A percentile compares a stretch with the other conserved stretches of the same genome.
phyloP scores from a whole-genome alignment of 2,329 filamentous ascomycete species.

The Exophiala oligosperma region DNA sequence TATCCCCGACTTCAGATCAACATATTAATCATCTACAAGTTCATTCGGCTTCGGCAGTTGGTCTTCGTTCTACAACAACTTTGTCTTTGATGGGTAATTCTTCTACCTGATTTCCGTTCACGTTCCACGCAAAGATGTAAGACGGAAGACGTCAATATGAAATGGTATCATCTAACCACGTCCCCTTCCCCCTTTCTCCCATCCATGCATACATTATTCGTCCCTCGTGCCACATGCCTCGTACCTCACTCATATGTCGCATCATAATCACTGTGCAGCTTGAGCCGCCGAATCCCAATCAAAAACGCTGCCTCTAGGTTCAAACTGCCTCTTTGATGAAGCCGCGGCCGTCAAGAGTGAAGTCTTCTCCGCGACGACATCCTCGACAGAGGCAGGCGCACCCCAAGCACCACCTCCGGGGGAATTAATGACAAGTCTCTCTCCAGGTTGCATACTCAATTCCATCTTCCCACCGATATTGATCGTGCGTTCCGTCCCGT shows the following conservation, averaged over 20 bases:
- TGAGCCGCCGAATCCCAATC: background rate
- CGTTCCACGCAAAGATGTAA: too few species aligned
- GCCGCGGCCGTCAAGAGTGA: background rate
- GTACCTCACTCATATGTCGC: too few species aligned
- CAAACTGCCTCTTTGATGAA: background rate
- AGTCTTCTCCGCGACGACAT: background rate
- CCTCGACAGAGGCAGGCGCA: background rate
- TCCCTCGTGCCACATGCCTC: too few species aligned
- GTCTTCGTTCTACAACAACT: too few species aligned
- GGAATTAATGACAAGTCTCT: conserved; percentile 36
- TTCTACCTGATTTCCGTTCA: too few species aligned
- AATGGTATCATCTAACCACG: too few species aligned
- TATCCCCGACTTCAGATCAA: background rate
- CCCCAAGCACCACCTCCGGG: conserved; percentile 41
- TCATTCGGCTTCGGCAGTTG: background rate
- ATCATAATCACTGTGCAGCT: background rate
- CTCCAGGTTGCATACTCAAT: conserved; percentile 32
- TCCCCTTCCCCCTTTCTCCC: too few species aligned
- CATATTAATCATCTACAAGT: too few species aligned
- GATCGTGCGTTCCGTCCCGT: conserved; percentile 19
- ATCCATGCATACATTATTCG: too few species aligned
- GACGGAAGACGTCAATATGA: too few species aligned
- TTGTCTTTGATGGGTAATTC: too few species aligned
- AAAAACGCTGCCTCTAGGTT: background rate
- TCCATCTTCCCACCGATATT: conserved; percentile 28